These are phyloP conservation scores for Neurospora sp. DNA, from an alignment of 495 filamentous ascomycete species.

Conservation along the genomic window DNA sequence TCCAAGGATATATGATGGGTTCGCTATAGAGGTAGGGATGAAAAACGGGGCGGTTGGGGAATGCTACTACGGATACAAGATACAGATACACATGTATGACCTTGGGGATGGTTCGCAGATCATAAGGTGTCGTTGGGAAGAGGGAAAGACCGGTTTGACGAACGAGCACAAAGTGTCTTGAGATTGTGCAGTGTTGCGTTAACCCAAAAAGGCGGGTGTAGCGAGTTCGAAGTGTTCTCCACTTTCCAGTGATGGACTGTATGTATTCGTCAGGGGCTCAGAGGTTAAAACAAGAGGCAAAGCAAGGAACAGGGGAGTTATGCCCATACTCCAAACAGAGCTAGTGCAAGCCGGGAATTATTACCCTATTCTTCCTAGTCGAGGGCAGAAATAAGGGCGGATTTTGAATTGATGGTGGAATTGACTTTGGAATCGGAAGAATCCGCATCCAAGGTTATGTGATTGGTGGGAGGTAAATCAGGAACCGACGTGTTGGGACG, in stretches of 20 bases:
- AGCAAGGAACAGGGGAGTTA: neutral
- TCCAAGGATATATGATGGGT: neutral
- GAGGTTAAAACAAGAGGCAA: neutral
- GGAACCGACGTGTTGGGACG: neutral
- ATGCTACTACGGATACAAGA: neutral
- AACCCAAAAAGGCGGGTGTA: neutral
- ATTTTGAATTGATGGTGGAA: no score
- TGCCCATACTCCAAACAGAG: neutral
- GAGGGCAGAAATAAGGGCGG: neutral
- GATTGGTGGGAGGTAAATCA: neutral
- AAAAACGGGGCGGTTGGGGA: neutral
- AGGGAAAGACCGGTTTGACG: neutral
- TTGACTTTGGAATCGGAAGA: no score
- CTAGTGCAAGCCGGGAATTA: neutral
- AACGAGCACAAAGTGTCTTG: neutral
- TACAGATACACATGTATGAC: neutral
- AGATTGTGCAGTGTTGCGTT: neutral
- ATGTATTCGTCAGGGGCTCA: neutral
- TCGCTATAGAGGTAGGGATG: no score
- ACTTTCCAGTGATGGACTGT: no score
- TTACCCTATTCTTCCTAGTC: neutral
- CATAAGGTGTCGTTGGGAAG: neutral
- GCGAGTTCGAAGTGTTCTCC: no score
- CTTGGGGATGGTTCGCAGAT: neutral
- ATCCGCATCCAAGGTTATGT: no score